These are phyloP conservation scores for Populus euphratica DNA, from an alignment of 345 rosid genomes.

Conservation along the genomic window DNA sequence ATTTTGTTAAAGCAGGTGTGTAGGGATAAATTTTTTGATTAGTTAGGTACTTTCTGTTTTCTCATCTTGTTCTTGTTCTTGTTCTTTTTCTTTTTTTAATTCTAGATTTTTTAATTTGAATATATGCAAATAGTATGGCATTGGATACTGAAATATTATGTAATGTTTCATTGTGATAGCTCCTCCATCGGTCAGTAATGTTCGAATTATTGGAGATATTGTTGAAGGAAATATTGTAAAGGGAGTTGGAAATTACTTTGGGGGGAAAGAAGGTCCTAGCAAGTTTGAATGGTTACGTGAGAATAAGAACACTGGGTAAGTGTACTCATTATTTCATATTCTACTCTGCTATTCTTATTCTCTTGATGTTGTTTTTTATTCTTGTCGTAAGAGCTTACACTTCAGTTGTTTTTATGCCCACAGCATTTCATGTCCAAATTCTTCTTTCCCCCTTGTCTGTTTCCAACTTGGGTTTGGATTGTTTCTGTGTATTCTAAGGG, in stretches of 20 bases:
- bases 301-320: conserved; percentile 76
- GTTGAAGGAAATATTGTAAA: conserved; percentile 73
- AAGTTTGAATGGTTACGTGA: conserved; percentile 88
- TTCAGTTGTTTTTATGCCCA: conserved; percentile 3
- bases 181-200: conserved; percentile 79
- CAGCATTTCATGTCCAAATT: neutral
- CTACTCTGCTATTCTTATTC: neutral
- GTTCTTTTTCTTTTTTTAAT: neutral
- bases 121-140: neutral
- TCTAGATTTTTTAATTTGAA: neutral
- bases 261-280: conserved; percentile 98
- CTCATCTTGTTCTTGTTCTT: conserved; percentile 4
- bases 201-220: conserved; percentile 68
- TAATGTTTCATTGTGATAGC: conserved; percentile 55
- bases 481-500: neutral
- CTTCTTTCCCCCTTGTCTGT: neutral
- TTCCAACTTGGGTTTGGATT: neutral
- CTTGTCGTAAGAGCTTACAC: neutral
- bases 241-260: conserved; percentile 89
- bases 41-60: neutral
- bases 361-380: neutral
- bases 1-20: conserved; percentile 89
- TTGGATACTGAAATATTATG: conserved; percentile 9
- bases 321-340: conserved; percentile 7
- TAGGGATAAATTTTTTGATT: conserved; percentile 8